These are phyloP conservation scores for Cladorrhinum sp. DNA, from an alignment of 2,329 filamentous ascomycete species.

Conservation along the genomic window DNA sequence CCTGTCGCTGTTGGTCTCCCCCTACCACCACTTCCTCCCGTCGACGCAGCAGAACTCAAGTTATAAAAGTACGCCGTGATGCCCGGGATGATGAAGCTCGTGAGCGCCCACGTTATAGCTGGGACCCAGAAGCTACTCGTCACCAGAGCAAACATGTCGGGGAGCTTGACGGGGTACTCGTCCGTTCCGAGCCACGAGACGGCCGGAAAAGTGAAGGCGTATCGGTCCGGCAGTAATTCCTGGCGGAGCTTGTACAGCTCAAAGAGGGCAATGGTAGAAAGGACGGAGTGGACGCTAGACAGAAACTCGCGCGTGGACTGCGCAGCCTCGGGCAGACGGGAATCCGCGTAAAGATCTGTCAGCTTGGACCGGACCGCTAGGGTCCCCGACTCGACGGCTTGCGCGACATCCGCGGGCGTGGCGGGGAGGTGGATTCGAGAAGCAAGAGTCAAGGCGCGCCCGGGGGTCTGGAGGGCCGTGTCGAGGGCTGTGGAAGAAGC, in stretches of 20 bases:
- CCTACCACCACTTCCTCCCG: neutral
- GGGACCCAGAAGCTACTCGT: constrained; percentile 81
- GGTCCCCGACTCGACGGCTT: constrained; percentile 70
- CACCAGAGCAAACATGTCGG: constrained; percentile 77
- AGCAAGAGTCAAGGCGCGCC: constrained; percentile 52
- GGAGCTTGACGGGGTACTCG: constrained; percentile 63
- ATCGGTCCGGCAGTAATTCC: constrained; percentile 68
- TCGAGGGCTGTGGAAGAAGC: constrained; percentile 43
- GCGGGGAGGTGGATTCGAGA: constrained; percentile 68
- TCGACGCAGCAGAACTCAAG: constrained; percentile 50
- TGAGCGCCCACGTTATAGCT: constrained; percentile 71
- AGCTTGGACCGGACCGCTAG: constrained; percentile 65
- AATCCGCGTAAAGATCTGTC: constrained; percentile 60
- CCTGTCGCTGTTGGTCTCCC: neutral
- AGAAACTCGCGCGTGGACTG: constrained; percentile 65
- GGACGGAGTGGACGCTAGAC: constrained; percentile 69
- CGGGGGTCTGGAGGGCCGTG: constrained; percentile 42
- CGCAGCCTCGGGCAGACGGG: constrained; percentile 64
- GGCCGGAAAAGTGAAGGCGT: constrained; percentile 70
- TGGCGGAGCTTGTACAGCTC: constrained; percentile 69
- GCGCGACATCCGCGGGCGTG: constrained; percentile 73
- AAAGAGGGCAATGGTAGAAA: constrained; percentile 64
- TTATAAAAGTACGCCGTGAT: constrained; percentile 88
- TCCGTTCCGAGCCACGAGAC: constrained; percentile 53
- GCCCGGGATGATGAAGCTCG: constrained; percentile 67